Evolutionary conservation across 306 rosid genomes (phyloP).

Genomic region (Castanea crenata): DNA sequence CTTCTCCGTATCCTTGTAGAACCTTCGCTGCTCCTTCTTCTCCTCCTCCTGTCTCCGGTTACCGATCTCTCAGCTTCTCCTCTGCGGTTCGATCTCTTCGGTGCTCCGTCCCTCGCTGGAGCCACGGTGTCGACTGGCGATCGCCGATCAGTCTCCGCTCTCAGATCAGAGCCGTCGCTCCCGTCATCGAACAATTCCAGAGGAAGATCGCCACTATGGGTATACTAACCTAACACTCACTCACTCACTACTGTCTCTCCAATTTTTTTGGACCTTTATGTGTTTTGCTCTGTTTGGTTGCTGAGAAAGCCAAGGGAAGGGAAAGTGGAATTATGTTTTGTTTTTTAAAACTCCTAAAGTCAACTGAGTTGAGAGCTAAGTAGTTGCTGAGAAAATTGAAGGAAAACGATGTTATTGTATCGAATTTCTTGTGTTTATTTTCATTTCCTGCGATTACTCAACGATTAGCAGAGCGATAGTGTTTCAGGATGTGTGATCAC

Average conservation of each 20-base stretch:
- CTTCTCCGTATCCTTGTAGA: constrained; percentile 27
- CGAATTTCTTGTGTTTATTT: too few relatives aligned
- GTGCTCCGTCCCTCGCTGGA: constrained; percentile 43
- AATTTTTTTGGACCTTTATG: background rate
- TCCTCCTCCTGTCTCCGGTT: constrained; percentile 2
- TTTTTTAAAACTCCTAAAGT: background rate
- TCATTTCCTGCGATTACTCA: background rate
- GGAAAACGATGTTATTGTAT: too few relatives aligned
- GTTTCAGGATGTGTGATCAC: background rate
- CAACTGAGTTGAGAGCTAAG: background rate
- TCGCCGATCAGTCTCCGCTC: constrained; percentile 46
- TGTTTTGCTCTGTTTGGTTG: background rate
- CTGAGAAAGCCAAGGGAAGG: background rate
- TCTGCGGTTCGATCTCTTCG: constrained; percentile 35
- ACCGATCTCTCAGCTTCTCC: constrained; percentile 32
- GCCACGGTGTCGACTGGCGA: constrained; percentile 60
- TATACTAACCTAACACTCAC: background rate
- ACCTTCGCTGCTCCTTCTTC: constrained; percentile 14
- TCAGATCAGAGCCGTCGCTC: constrained; percentile 61
- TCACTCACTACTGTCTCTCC: background rate
- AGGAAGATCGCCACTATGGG: constrained; percentile 66
- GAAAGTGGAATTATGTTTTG: background rate
- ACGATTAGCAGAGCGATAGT: background rate
- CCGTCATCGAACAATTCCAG: constrained; percentile 46
- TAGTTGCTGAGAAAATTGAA: background rate